Conservation (phyloP, 2,329 filamentous ascomycete genomes). For the Colletotrichum higginsianum region DNA sequence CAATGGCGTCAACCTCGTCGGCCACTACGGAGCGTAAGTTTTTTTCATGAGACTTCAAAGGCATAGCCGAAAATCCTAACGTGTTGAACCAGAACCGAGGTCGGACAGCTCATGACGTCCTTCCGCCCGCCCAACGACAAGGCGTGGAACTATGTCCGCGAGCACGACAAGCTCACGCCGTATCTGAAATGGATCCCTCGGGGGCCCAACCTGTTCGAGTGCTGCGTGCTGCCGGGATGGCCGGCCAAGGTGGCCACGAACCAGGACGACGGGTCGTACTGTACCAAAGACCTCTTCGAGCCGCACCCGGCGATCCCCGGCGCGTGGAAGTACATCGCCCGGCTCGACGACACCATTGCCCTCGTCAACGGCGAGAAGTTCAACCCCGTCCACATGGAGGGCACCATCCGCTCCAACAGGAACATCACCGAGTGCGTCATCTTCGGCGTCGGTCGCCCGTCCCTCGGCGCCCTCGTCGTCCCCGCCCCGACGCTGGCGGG, state of each 20-base stretch:
- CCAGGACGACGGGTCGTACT: slow-evolving; percentile 71
- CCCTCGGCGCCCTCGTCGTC: slow-evolving; percentile 71
- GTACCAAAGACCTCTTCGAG: slow-evolving; percentile 75
- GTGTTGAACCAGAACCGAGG: slow-evolving; percentile 63
- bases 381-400: slow-evolving; percentile 74
- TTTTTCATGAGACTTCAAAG: no score
- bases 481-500: slow-evolving; percentile 44
- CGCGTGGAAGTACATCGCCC: slow-evolving; percentile 75
- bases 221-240: slow-evolving; percentile 55
- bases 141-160: slow-evolving; percentile 73
- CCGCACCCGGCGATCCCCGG: slow-evolving; percentile 64
- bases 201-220: slow-evolving; percentile 55
- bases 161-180: slow-evolving; percentile 57
- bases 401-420: slow-evolving; percentile 60
- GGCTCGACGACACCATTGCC: slow-evolving; percentile 73
- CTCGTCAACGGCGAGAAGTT: slow-evolving; percentile 79
- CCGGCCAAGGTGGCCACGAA: slow-evolving; percentile 68
- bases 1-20: slow-evolving; percentile 68
- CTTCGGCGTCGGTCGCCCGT: slow-evolving; percentile 71
- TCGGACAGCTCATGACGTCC: slow-evolving; percentile 74
- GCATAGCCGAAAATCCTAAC: not conserved
- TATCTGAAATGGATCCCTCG: slow-evolving; percentile 51
- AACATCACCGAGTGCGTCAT: slow-evolving; percentile 70
- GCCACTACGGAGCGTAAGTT: slow-evolving; percentile 70
- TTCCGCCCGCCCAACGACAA: slow-evolving; percentile 67